Conservation (phyloP, 345 rosid species). For the Theobroma cacao region DNA sequence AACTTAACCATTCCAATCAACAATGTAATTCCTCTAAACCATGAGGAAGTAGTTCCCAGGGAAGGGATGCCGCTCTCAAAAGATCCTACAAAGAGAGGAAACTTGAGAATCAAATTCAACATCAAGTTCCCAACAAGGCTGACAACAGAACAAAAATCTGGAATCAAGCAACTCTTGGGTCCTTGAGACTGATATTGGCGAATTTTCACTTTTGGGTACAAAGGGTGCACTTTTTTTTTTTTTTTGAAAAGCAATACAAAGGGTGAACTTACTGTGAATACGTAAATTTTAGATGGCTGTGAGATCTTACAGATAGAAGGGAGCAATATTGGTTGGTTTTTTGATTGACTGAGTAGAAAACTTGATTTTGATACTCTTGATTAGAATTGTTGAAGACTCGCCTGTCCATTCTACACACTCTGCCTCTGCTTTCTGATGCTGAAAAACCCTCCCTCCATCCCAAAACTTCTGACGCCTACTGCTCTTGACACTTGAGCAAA, state of each 20-base stretch:
- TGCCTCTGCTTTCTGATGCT: not conserved
- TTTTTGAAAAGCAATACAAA: too few relatives aligned
- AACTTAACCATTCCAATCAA: constrained; percentile 49
- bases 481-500: too few relatives aligned
- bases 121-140: constrained; percentile 56
- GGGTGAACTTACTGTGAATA: too few relatives aligned
- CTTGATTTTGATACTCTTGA: not conserved
- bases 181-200: constrained; percentile 5
- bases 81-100: constrained; percentile 58
- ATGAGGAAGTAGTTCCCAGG: constrained; percentile 67
- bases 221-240: not conserved
- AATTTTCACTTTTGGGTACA: not conserved
- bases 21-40: constrained; percentile 62
- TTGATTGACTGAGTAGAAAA: too few relatives aligned
- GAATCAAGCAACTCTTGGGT: constrained; percentile 45
- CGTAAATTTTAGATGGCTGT: too few relatives aligned
- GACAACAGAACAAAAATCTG: constrained; percentile 49
- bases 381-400: not conserved
- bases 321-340: too few relatives aligned
- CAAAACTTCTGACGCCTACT: too few relatives aligned
- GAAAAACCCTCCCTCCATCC: not conserved
- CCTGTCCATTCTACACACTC: too few relatives aligned
- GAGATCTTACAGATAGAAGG: too few relatives aligned
- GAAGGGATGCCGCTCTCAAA: constrained; percentile 83
- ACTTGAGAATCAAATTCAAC: constrained; percentile 57